These are phyloP conservation scores for Echinosophora koreensis DNA, from an alignment of 306 rosid genomes.

Conservation along the genomic window DNA sequence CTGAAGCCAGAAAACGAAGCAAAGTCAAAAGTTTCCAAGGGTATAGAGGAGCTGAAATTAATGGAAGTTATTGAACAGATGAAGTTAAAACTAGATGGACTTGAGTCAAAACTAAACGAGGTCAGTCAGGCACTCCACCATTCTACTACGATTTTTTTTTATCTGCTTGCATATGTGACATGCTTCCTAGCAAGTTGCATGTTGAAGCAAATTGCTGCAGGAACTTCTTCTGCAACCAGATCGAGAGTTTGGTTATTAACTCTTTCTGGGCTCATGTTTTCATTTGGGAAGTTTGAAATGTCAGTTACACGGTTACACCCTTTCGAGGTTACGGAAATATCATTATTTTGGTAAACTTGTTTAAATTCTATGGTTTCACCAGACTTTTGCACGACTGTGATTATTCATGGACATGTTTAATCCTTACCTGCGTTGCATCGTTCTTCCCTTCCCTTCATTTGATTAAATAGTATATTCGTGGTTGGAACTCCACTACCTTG, in stretches of 20 bases:
- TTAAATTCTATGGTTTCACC: slow-evolving; percentile 10
- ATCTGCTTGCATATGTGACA: slow-evolving; percentile 32
- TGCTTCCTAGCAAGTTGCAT: slow-evolving; percentile 30
- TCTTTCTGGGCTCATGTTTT: slow-evolving; percentile 20
- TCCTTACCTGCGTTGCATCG: slow-evolving; percentile 10
- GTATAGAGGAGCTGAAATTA: slow-evolving; percentile 60
- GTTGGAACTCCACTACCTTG: slow-evolving; percentile 10
- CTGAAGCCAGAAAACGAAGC: slow-evolving; percentile 32
- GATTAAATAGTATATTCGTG: slow-evolving; percentile 19
- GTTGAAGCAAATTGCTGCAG: slow-evolving; percentile 35
- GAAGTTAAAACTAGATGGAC: slow-evolving; percentile 71
- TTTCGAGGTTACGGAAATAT: neutral
- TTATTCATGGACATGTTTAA: neutral
- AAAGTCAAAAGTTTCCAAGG: slow-evolving; percentile 34
- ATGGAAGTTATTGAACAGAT: slow-evolving; percentile 75
- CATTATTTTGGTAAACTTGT: neutral
- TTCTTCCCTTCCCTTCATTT: slow-evolving; percentile 30
- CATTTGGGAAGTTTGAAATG: slow-evolving; percentile 27
- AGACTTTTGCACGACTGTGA: slow-evolving; percentile 20
- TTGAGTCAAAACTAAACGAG: slow-evolving; percentile 85
- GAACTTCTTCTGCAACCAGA: slow-evolving; percentile 16
- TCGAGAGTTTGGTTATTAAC: slow-evolving; percentile 35
- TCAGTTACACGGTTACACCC: neutral
- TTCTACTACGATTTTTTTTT: neutral
- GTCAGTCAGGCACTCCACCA: slow-evolving; percentile 66